Conservation (phyloP, 1,284 basidiomycete species). For the Amylostereum chailletii region DNA sequence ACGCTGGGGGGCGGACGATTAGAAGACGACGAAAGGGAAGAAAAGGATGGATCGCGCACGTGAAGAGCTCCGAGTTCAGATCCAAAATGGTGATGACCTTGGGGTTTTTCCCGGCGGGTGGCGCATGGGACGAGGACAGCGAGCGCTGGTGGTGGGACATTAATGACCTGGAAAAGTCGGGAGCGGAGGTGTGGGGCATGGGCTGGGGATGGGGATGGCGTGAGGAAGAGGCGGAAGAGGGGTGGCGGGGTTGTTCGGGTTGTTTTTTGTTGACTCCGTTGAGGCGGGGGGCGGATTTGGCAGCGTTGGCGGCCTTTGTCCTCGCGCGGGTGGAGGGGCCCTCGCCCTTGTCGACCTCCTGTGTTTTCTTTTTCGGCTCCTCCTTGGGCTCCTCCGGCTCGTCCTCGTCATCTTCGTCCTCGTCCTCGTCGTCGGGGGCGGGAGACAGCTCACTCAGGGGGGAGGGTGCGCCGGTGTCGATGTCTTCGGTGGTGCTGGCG, state of each 20-base stretch:
- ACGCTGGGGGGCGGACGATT: slow-evolving; percentile 28
- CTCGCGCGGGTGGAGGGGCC: slow-evolving; percentile 6
- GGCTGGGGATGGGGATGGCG: no score
- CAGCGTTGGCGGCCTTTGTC: not conserved
- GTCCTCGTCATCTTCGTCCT: slow-evolving; percentile 22
- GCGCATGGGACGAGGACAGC: slow-evolving; percentile 5
- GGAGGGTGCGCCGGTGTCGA: slow-evolving; percentile 31
- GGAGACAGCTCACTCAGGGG: slow-evolving; percentile 66
- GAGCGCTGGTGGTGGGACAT: slow-evolving; percentile 2
- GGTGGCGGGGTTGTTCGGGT: not conserved
- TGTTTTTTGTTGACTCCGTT: not conserved
- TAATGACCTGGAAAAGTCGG: not conserved
- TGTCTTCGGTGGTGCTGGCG: slow-evolving; percentile 11
- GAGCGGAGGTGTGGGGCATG: no score
- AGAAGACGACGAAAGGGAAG: slow-evolving; percentile 1
- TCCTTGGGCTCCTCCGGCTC: slow-evolving; percentile 18
- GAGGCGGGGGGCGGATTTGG: not conserved
- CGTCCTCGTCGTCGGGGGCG: slow-evolving; percentile 33
- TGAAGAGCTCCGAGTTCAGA: slow-evolving; percentile 57
- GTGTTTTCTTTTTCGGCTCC: slow-evolving; percentile 10
- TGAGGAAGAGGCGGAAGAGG: not conserved
- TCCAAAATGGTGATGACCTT: slow-evolving; percentile 55
- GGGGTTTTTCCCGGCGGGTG: slow-evolving; percentile 12
- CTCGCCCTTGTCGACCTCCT: slow-evolving; percentile 9
- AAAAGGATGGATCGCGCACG: slow-evolving; percentile 27